A percentile compares a stretch with the other conserved stretches of the same genome.
Conservation (phyloP, 257 asterid species). For the Anisodus tanguticus region DNA sequence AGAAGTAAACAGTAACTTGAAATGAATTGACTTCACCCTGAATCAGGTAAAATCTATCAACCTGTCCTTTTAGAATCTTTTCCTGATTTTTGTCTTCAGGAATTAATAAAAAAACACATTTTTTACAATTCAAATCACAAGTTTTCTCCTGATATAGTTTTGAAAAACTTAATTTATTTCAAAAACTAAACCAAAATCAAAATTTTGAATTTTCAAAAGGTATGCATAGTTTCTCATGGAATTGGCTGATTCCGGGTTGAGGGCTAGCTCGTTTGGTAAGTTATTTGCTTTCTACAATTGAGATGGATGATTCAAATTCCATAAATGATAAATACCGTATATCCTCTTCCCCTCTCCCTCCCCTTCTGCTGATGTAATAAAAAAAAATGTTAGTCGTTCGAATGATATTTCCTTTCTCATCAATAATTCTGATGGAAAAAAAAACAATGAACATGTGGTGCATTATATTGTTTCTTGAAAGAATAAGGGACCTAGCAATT, state of each 20-base stretch:
- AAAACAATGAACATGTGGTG: not conserved
- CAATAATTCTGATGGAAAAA: not conserved
- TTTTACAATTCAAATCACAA: not conserved
- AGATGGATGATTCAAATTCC: no score
- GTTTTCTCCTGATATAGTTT: not conserved
- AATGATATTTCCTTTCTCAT: not conserved
- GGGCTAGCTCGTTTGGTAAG: no score
- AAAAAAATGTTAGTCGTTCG: not conserved
- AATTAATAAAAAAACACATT: not conserved
- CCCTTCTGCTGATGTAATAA: no score
- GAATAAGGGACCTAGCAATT: not conserved
- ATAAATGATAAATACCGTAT: no score
- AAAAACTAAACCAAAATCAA: not conserved
- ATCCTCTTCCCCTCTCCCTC: no score
- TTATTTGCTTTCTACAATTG: no score
- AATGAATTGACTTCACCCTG: slow-evolving; percentile 4
- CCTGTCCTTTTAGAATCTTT: slow-evolving; percentile 22
- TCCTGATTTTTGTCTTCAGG: slow-evolving; percentile 10
- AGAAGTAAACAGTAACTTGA: slow-evolving; percentile 14
- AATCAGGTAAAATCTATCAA: not conserved
- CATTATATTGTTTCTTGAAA: not conserved
- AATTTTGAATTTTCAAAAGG: not conserved
- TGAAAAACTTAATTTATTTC: not conserved
- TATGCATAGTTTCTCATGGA: no score
- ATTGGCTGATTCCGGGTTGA: no score